phyloP scores from a whole-genome alignment of 805 yeast genomes.

The Wickerhamomyces mucosus region DNA sequence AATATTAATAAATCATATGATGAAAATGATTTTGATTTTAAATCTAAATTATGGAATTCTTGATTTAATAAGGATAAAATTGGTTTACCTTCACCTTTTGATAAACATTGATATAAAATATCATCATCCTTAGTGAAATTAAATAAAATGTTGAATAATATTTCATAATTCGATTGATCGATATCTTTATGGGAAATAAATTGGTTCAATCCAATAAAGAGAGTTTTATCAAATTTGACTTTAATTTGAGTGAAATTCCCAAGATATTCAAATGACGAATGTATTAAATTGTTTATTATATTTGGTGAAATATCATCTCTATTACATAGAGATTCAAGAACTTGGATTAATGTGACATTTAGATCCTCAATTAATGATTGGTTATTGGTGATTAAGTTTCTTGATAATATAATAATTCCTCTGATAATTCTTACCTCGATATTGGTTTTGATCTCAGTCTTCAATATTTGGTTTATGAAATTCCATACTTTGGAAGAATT shows the following conservation, averaged over 20 bases:
- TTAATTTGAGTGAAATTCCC: conserved; percentile 10
- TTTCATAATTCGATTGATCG: conserved; percentile 3
- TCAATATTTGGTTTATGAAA: conserved; percentile 10
- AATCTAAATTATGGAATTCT: conserved; percentile 12
- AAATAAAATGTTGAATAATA: conserved; percentile 6
- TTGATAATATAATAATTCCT: conserved; percentile 37
- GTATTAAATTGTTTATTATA: conserved; percentile 1
- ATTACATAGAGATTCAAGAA: not conserved
- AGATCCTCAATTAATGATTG: conserved; percentile 21
- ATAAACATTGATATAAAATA: conserved; percentile 11
- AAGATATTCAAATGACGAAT: conserved; percentile 10
- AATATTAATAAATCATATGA: conserved; percentile 16
- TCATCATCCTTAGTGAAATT: conserved; percentile 7
- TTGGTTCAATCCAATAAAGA: conserved; percentile 6
- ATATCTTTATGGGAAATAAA: conserved; percentile 1
- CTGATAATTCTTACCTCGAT: conserved; percentile 28
- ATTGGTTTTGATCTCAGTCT: conserved; percentile 1
- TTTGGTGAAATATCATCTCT: not conserved
- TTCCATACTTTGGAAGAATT: conserved; percentile 21
- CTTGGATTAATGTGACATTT: conserved; percentile 3
- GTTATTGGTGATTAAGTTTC: conserved; percentile 34
- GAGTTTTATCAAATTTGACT: conserved; percentile 2
- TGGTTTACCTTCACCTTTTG: conserved; percentile 12
- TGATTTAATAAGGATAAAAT: conserved; percentile 7
- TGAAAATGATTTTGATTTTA: conserved; percentile 6